Conservation (phyloP, 1,284 basidiomycete species). For the Sphagnurus paluster region DNA sequence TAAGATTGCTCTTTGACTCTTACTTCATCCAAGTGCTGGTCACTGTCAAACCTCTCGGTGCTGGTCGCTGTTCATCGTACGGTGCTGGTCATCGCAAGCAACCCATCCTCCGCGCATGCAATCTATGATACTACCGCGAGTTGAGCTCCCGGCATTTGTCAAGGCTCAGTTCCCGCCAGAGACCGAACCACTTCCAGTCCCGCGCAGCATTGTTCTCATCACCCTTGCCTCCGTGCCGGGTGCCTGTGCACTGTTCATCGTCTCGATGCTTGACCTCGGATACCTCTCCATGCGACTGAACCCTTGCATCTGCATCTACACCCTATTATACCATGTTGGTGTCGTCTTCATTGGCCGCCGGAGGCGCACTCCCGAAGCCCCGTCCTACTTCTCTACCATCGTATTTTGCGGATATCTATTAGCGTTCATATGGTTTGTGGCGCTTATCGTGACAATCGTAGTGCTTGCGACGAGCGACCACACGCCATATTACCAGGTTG, state of each 20-base stretch:
- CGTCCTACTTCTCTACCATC: constrained; percentile 34
- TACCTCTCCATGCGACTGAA: constrained; percentile 34
- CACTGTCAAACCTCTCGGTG: too few relatives aligned
- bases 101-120: constrained; percentile 3
- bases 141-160: constrained; percentile 18
- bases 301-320: constrained; percentile 30
- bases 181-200: constrained; percentile 20
- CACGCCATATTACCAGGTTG: constrained; percentile 18
- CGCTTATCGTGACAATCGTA: constrained; percentile 29
- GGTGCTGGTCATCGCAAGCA: constrained; percentile 23
- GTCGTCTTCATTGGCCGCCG: constrained; percentile 28
- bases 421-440: constrained; percentile 29
- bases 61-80: constrained; percentile 12
- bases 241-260: constrained; percentile 25
- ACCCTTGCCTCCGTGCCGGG: constrained; percentile 26
- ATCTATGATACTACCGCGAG: constrained; percentile 15
- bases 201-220: constrained; percentile 27
- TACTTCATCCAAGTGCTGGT: constrained; percentile 24
- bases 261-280: constrained; percentile 34
- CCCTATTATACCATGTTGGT: constrained; percentile 28
- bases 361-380: constrained; percentile 24
- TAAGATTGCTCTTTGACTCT: constrained; percentile 12
- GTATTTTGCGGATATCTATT: constrained; percentile 31
- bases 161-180: constrained; percentile 4
- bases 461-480: constrained; percentile 23